Conservation (phyloP, 1,284 basidiomycete genomes). For the Rhodotorula glutinis region DNA sequence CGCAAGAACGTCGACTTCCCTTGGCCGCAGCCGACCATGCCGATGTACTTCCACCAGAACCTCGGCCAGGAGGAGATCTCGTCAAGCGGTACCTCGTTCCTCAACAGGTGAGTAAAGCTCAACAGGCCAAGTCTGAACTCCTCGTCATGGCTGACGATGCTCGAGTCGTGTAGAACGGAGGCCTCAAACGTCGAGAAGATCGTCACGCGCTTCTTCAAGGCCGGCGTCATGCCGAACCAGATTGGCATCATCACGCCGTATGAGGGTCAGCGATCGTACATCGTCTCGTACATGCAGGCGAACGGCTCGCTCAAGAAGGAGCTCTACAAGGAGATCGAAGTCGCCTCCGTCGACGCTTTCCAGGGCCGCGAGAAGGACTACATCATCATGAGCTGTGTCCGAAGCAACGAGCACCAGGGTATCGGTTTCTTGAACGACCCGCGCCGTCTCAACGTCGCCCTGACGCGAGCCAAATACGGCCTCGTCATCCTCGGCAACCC, state of each 20-base stretch:
- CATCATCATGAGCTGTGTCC: slow-evolving; percentile 97
- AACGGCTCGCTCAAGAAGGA: slow-evolving; percentile 98
- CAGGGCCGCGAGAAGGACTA: slow-evolving; percentile 99
- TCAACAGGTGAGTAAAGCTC: slow-evolving; percentile 66
- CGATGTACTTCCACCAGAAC: slow-evolving; percentile 99
- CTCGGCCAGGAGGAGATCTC: slow-evolving; percentile 98
- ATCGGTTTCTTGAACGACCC: slow-evolving; percentile 99
- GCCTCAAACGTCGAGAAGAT: slow-evolving; percentile 99
- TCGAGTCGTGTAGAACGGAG: slow-evolving; percentile 68
- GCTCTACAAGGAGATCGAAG: slow-evolving; percentile 98
- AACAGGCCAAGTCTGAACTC: not conserved
- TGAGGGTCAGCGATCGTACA: slow-evolving; percentile 97
- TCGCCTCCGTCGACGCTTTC: slow-evolving; percentile 98
- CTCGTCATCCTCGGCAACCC: slow-evolving; percentile 97
- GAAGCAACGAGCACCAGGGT: slow-evolving; percentile 98
- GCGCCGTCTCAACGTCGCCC: slow-evolving; percentile 89
- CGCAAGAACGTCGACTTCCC: slow-evolving; percentile 98
- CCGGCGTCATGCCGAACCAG: slow-evolving; percentile 88
- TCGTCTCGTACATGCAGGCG: slow-evolving; percentile 99
- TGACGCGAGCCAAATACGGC: slow-evolving; percentile 96
- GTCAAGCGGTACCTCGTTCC: slow-evolving; percentile 94
- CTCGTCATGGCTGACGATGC: slow-evolving; percentile 23
- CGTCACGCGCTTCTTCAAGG: slow-evolving; percentile 99
- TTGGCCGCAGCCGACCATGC: slow-evolving; percentile 95
- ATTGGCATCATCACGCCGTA: slow-evolving; percentile 99